These are phyloP conservation scores for Cladophialophora carrionii DNA, from an alignment of 2,329 filamentous ascomycete genomes.

Conservation along the genomic window DNA sequence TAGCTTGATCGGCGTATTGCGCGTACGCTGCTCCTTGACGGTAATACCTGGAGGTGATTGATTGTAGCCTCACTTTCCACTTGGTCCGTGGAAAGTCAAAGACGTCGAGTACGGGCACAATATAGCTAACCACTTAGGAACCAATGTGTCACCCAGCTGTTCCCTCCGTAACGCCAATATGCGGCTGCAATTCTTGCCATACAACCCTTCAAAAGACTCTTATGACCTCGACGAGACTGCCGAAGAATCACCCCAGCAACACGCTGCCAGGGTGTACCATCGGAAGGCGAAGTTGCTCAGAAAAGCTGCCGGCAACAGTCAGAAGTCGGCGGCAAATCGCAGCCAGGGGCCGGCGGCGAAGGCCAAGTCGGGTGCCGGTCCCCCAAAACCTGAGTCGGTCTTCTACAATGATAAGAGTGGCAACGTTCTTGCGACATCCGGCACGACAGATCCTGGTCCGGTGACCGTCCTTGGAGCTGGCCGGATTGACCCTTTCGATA, in stretches of 20 bases:
- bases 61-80: neutral
- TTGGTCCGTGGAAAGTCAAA: neutral
- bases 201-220: slow-evolving; percentile 8
- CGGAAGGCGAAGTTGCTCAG: slow-evolving; percentile 16
- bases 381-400: neutral
- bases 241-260: slow-evolving; percentile 15
- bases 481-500: slow-evolving; percentile 19
- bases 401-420: neutral
- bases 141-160: neutral
- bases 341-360: neutral
- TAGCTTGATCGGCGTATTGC: neutral
- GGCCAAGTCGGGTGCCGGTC: neutral
- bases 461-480: slow-evolving; percentile 17
- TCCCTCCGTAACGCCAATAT: neutral
- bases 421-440: neutral
- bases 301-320: neutral
- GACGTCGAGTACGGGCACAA: neutral
- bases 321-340: neutral
- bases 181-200: slow-evolving; percentile 22
- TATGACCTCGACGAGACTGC: slow-evolving; percentile 9
- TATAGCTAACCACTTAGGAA: neutral
- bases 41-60: neutral
- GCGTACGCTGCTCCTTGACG: neutral
- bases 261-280: slow-evolving; percentile 19
- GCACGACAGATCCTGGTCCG: neutral